A percentile compares a stretch with the other conserved stretches of the same genome.
Evolutionary conservation across 352 stramenopile genomes (phyloP).

Genomic region (Phytophthora capsici): DNA sequence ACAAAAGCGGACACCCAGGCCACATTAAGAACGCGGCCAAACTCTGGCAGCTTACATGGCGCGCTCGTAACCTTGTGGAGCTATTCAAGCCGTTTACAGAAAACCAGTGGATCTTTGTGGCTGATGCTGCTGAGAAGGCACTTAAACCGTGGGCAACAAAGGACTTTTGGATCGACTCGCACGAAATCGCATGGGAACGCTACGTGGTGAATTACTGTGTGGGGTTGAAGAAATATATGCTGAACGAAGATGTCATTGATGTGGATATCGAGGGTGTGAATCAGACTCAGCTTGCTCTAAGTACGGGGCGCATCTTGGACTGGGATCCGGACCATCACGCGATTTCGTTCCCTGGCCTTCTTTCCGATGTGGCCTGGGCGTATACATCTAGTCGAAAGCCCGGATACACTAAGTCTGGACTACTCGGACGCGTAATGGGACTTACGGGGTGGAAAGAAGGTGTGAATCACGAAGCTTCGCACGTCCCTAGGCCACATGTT

Average conservation of each 20-base stretch:
- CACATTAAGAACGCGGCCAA: slow-evolving; percentile 74
- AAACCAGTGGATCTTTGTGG: slow-evolving; percentile 85
- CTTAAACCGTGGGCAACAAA: slow-evolving; percentile 39
- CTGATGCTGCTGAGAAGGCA: slow-evolving; percentile 52
- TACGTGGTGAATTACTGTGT: slow-evolving; percentile 90
- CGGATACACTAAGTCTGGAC: slow-evolving; percentile 84
- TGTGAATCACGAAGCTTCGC: slow-evolving; percentile 86
- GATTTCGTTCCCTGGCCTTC: slow-evolving; percentile 85
- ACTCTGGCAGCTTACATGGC: slow-evolving; percentile 81
- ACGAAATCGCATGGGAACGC: slow-evolving; percentile 83
- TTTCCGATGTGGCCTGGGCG: slow-evolving; percentile 89
- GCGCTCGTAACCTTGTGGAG: slow-evolving; percentile 75
- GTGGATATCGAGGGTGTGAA: slow-evolving; percentile 81
- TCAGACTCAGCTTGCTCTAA: slow-evolving; percentile 85
- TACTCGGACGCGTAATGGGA: slow-evolving; percentile 86
- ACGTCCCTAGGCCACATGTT: slow-evolving; percentile 76
- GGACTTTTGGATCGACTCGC: slow-evolving; percentile 72
- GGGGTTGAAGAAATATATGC: slow-evolving; percentile 83
- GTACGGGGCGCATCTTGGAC: slow-evolving; percentile 78
- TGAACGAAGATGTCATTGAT: slow-evolving; percentile 85
- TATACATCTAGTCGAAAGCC: slow-evolving; percentile 90
- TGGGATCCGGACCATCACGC: slow-evolving; percentile 91
- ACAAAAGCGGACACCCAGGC: slow-evolving; percentile 60
- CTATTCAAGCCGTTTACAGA: slow-evolving; percentile 90
- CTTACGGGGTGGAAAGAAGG: slow-evolving; percentile 88